phyloP scores from a whole-genome alignment of 192 early-diverging fungal genomes.

The Coemansia sp. region DNA sequence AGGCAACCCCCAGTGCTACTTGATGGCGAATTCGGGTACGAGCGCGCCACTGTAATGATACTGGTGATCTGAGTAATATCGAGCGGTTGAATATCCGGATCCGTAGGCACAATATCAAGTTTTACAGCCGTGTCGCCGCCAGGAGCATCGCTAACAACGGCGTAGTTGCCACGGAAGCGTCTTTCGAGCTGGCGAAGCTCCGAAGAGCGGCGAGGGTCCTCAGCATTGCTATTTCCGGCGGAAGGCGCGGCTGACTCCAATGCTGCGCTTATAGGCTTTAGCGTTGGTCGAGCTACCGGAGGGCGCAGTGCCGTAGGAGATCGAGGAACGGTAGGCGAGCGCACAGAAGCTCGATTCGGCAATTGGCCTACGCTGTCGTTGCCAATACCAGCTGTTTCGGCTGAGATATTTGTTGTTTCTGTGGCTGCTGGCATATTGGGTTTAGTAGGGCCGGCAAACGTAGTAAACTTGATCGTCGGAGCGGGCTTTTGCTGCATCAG shows the following conservation, averaged over 20 bases:
- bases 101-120: slow-evolving; percentile 37
- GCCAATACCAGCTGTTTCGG: background rate
- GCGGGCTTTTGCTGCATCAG: slow-evolving; percentile 66
- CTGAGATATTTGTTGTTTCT: no score
- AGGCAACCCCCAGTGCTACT: background rate
- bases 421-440: background rate
- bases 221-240: background rate
- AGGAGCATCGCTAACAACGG: slow-evolving; percentile 9
- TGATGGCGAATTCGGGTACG: slow-evolving; percentile 18
- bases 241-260: background rate
- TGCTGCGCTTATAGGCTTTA: background rate
- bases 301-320: slow-evolving; percentile 17
- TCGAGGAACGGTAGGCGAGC: background rate
- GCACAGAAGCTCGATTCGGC: background rate
- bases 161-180: slow-evolving; percentile 45
- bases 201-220: slow-evolving; percentile 12
- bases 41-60: slow-evolving; percentile 13
- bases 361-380: background rate
- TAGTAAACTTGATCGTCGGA: slow-evolving; percentile 60
- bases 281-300: slow-evolving; percentile 27
- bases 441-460: slow-evolving; percentile 21
- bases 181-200: slow-evolving; percentile 54
- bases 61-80: slow-evolving; percentile 33
- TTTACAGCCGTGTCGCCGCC: slow-evolving; percentile 11
- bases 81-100: slow-evolving; percentile 36